Evolutionary conservation across 2,329 filamentous ascomycete genomes (phyloP), one percentile per base, ranked within the genome.

Genomic region (Pezicula rhizophila): DNA sequence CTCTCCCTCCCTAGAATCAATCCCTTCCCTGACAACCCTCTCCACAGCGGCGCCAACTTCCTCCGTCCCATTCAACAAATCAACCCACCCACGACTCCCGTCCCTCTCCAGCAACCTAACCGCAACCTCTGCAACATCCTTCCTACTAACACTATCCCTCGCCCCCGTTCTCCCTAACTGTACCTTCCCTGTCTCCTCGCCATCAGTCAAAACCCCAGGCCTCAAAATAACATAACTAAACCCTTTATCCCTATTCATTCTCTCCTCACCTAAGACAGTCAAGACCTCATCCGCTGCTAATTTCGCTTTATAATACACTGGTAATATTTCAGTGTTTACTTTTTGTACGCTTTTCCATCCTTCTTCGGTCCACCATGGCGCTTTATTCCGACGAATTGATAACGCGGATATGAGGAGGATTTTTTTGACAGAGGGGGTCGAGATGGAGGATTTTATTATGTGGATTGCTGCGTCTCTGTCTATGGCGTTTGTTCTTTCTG

Each of bases 401-500:
- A 79, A 64, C 55, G 84, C 83, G 0, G 81, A 85, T 46, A 87
- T 70, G 57, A 86, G 74, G 43, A 87, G 71, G 66, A 85, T 86
- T 51, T 79, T 77, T 3, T 68, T 78, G 52, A 85, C 70, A 17
- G 68, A 67, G 0, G 79, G 74, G 0, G 74, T 72, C 7, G 73
- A 64, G 17, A 77, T 74, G 1, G 80, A 74, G 5, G 82, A 80
- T 44, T 75, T 73, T 67, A 85, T 77, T 61, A 82, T 80, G 61
- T 79, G 71, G 39, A 76, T 75, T 8, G 81, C 82, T 2, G 82
- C 83, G 58, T 86, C 80, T 37, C 77, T 72, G 64, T 85, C 82
- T 46, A 85, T 73, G 42, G 73, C 72, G 57, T 73, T 73, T 1
- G 80, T 84, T 58, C 79, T 62, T 14, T 78, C 73, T 0, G 78